Evolutionary conservation across 2,329 filamentous ascomycete genomes (phyloP).

Genomic region (Calycina herbarum): DNA sequence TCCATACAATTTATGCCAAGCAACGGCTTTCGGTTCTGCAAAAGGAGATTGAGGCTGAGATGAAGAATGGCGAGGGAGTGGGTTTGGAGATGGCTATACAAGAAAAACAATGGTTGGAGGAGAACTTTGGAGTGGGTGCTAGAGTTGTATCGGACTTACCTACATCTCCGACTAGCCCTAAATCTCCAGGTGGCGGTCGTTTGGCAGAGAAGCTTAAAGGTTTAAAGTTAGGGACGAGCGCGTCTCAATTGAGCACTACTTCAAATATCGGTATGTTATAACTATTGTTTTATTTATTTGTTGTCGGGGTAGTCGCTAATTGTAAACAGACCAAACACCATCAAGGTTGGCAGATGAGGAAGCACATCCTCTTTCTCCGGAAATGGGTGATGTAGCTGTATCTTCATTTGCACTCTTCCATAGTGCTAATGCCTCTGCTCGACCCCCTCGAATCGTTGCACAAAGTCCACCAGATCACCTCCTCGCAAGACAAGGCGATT

Average conservation of each 20-base stretch:
- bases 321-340: slow-evolving; percentile 11
- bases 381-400: slow-evolving; percentile 62
- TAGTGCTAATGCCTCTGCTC: slow-evolving; percentile 40
- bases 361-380: slow-evolving; percentile 55
- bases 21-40: slow-evolving; percentile 74
- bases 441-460: slow-evolving; percentile 43
- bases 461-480: slow-evolving; percentile 33
- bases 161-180: slow-evolving; percentile 54
- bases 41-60: slow-evolving; percentile 73
- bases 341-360: slow-evolving; percentile 25
- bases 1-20: slow-evolving; percentile 87
- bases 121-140: slow-evolving; percentile 59
- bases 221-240: slow-evolving; percentile 73
- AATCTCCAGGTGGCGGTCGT: slow-evolving; percentile 64
- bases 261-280: slow-evolving; percentile 39
- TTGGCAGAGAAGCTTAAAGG: slow-evolving; percentile 79
- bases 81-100: slow-evolving; percentile 80
- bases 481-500: slow-evolving; percentile 27
- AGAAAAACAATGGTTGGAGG: slow-evolving; percentile 82
- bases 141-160: slow-evolving; percentile 32
- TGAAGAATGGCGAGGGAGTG: slow-evolving; percentile 77
- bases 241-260: slow-evolving; percentile 56
- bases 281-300: slow-evolving; percentile 43
- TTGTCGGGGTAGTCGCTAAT: slow-evolving; percentile 11
- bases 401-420: slow-evolving; percentile 63